These are phyloP conservation scores for Asparagopsis taxiformis DNA, from an alignment of 31 red algal species.

Conservation along the genomic window DNA sequence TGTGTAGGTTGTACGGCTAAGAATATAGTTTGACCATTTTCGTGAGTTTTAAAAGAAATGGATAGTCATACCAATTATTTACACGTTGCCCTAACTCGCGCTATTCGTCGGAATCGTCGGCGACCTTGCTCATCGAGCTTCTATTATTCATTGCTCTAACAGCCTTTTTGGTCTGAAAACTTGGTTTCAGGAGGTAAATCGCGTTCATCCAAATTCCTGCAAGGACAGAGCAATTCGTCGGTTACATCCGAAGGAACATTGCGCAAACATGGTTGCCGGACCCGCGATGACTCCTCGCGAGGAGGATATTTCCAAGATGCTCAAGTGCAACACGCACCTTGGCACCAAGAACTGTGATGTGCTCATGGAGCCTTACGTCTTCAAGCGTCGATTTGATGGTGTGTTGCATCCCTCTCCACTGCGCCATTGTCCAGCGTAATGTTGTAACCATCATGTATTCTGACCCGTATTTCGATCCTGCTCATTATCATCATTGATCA, in stretches of 20 bases:
- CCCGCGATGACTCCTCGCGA: conserved; percentile 55
- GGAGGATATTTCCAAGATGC: conserved; percentile 98
- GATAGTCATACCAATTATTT: no score
- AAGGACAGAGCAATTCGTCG: no score
- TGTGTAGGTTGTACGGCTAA: no score
- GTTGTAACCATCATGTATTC: conserved; percentile 5
- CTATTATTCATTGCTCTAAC: no score
- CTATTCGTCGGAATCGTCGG: neutral
- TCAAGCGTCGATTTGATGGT: conserved; percentile 91
- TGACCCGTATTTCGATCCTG: neutral
- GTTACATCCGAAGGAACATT: no score
- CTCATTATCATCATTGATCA: neutral
- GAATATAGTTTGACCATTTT: no score
- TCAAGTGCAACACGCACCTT: conserved; percentile 92
- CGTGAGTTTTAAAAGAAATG: no score
- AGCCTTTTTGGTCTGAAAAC: no score
- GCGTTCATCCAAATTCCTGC: no score
- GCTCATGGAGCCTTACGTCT: conserved; percentile 97
- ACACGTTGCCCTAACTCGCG: neutral
- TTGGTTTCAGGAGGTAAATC: no score
- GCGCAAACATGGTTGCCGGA: conserved; percentile 57
- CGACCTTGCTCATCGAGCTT: no score
- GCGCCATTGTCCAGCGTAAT: neutral
- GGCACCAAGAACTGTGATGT: conserved; percentile 99
- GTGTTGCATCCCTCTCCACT: conserved; percentile 12